Evolutionary conservation across 2,329 filamentous ascomycete genomes (phyloP).

Genomic region (Neopestalotiopsis sp.): DNA sequence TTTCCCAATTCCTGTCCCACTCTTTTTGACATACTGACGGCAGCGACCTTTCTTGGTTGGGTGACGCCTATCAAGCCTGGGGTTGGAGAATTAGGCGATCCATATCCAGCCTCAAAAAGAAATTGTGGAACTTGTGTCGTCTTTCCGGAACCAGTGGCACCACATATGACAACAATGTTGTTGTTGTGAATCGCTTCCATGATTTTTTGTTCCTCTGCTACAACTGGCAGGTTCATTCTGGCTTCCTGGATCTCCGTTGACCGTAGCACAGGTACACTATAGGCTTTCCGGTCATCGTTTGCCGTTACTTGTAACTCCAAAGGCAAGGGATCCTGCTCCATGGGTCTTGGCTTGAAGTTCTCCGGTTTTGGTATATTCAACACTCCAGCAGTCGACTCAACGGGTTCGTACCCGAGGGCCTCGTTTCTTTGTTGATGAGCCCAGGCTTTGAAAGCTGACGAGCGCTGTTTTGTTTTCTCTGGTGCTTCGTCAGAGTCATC

Average conservation of each 20-base stretch:
- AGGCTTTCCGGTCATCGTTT: conserved; percentile 72
- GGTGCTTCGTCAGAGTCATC: conserved; percentile 32
- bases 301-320: conserved; percentile 66
- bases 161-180: conserved; percentile 87
- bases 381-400: conserved; percentile 45
- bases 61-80: conserved; percentile 95
- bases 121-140: conserved; percentile 98
- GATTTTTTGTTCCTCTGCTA: conserved; percentile 93
- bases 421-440: conserved; percentile 86
- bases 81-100: conserved; percentile 75
- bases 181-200: conserved; percentile 98
- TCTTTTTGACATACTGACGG: conserved; percentile 94
- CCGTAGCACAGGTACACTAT: conserved; percentile 74
- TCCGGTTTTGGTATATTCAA: conserved; percentile 60
- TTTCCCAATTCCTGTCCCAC: conserved; percentile 85
- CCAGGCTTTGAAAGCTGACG: conserved; percentile 90
- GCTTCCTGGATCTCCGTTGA: conserved; percentile 76
- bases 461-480: conserved; percentile 43
- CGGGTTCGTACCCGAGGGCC: conserved; percentile 69
- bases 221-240: conserved; percentile 82
- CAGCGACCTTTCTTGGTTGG: conserved; percentile 91
- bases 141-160: conserved; percentile 95
- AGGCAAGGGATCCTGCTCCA: conserved; percentile 75
- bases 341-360: conserved; percentile 69
- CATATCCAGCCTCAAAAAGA: conserved; percentile 87